Evolutionary conservation across 768 basidiomycete genomes (phyloP).

Genomic region (Lyophyllum shimeji): DNA sequence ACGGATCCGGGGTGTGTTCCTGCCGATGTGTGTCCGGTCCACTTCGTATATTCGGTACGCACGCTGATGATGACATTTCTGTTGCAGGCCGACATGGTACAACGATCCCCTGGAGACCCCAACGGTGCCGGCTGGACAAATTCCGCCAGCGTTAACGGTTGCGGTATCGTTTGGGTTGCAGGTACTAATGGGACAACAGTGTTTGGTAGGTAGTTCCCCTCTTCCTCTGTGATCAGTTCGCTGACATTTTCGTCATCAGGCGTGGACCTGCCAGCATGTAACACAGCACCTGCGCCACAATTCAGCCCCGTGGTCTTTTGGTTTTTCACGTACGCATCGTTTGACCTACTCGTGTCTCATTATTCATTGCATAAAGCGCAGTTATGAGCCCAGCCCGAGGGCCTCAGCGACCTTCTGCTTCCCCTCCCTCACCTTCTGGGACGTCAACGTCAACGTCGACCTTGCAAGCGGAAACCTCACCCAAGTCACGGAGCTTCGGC

Average conservation of each 20-base stretch:
- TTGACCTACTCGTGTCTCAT: background rate
- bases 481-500: slow-evolving; percentile 37
- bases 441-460: slow-evolving; percentile 45
- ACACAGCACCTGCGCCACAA: slow-evolving; percentile 23
- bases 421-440: slow-evolving; percentile 42
- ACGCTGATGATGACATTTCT: background rate
- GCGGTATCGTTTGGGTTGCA: slow-evolving; percentile 40
- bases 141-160: slow-evolving; percentile 36
- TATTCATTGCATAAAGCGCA: slow-evolving; percentile 4
- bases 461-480: slow-evolving; percentile 43
- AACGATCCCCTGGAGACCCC: slow-evolving; percentile 17
- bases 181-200: slow-evolving; percentile 35
- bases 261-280: slow-evolving; percentile 29
- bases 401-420: slow-evolving; percentile 49
- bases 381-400: slow-evolving; percentile 33
- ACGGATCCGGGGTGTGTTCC: slow-evolving; percentile 43
- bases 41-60: background rate
- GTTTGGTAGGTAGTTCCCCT: slow-evolving; percentile 36
- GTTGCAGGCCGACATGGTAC: slow-evolving; percentile 37
- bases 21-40: slow-evolving; percentile 29
- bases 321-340: slow-evolving; percentile 45
- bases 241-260: slow-evolving; percentile 19
- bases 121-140: slow-evolving; percentile 41
- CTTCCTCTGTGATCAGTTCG: background rate
- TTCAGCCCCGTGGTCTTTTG: slow-evolving; percentile 56